Conservation (phyloP, 176 grass and related monocot species). For the Phragmites australis region DNA sequence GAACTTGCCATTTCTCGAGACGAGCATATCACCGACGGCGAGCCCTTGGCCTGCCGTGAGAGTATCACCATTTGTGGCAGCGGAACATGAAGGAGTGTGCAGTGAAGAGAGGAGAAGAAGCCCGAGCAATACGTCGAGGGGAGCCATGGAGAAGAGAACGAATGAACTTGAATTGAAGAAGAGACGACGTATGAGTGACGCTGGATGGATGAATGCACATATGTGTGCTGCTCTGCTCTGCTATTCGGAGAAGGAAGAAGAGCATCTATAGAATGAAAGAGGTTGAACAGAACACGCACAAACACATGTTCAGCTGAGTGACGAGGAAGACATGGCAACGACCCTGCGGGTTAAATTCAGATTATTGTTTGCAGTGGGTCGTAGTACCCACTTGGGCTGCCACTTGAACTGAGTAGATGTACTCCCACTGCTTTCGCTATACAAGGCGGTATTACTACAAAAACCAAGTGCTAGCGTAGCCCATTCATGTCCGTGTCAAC, state of each 20-base stretch:
- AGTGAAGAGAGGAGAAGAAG: neutral
- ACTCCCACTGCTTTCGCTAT: neutral
- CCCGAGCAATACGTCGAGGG: neutral
- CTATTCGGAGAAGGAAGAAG: neutral
- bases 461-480: conserved; percentile 20
- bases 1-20: conserved; percentile 43
- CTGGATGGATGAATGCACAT: neutral
- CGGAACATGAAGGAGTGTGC: neutral
- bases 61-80: neutral
- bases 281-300: neutral
- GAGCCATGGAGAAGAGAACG: neutral
- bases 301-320: too few relatives aligned
- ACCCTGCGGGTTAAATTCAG: neutral
- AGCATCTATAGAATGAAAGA: neutral
- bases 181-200: neutral
- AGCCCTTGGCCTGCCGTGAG: conserved; percentile 11
- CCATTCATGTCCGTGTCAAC: too few relatives aligned
- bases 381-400: neutral
- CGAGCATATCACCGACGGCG: conserved; percentile 37
- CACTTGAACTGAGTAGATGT: neutral
- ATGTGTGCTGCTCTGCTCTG: conserved; percentile 2
- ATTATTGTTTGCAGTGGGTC: too few relatives aligned
- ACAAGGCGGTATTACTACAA: neutral
- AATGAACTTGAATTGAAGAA: too few relatives aligned
- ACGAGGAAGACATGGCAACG: neutral